Conservation (phyloP, 2,329 filamentous ascomycete species). For the Fusarium irregulare region DNA sequence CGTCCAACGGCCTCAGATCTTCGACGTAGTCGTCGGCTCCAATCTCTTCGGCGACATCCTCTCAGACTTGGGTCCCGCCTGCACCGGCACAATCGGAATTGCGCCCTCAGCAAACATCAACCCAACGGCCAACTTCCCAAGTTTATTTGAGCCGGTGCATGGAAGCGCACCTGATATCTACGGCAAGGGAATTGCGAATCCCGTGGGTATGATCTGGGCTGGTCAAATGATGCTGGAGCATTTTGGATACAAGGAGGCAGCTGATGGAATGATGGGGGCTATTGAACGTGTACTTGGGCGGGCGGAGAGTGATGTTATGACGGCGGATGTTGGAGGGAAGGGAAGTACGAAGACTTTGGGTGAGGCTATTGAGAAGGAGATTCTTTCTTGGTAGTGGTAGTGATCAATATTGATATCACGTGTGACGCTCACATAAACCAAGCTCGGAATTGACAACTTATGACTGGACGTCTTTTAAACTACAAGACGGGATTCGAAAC, state of each 20-base stretch:
- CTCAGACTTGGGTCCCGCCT: slow-evolving; percentile 75
- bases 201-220: slow-evolving; percentile 78
- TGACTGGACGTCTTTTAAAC: too few relatives aligned
- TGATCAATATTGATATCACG: too few relatives aligned
- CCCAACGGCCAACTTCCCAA: slow-evolving; percentile 62
- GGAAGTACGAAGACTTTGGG: slow-evolving; percentile 43
- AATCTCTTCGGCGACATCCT: slow-evolving; percentile 75
- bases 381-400: too few relatives aligned
- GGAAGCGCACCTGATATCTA: slow-evolving; percentile 79
- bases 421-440: too few relatives aligned
- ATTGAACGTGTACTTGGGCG: slow-evolving; percentile 72
- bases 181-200: slow-evolving; percentile 79
- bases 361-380: slow-evolving; percentile 14
- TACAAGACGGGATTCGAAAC: too few relatives aligned
- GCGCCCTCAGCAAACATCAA: slow-evolving; percentile 78
- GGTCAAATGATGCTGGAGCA: slow-evolving; percentile 68
- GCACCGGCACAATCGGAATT: slow-evolving; percentile 78
- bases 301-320: slow-evolving; percentile 47
- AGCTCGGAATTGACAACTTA: too few relatives aligned
- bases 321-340: slow-evolving; percentile 48
- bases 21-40: slow-evolving; percentile 73
- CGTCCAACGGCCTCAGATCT: slow-evolving; percentile 66
- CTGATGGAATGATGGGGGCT: slow-evolving; percentile 67
- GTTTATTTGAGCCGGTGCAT: slow-evolving; percentile 75
- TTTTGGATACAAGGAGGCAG: slow-evolving; percentile 42